Conservation (phyloP, 1,284 basidiomycete genomes). For the Neolentinus lepideus region DNA sequence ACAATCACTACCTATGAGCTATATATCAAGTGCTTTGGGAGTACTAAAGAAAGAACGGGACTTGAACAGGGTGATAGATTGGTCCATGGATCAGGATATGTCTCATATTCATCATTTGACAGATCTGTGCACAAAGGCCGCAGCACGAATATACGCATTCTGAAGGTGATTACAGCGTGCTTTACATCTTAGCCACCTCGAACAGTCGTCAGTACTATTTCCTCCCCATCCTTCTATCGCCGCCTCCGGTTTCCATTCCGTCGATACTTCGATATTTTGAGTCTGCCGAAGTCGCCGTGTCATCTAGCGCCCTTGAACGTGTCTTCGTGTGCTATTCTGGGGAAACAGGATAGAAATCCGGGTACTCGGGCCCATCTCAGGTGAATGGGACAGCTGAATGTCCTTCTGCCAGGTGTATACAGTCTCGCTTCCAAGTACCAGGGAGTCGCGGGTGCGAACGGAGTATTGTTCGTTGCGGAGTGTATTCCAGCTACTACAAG, state of each 20-base stretch:
- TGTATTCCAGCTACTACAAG: neutral
- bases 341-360: neutral
- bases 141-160: too few species aligned
- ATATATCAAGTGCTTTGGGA: too few species aligned
- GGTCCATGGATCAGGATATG: too few species aligned
- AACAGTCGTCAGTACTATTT: neutral
- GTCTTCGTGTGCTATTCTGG: neutral
- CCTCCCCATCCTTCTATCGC: neutral
- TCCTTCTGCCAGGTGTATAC: neutral
- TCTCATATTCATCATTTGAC: too few species aligned
- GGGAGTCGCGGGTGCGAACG: neutral
- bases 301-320: neutral
- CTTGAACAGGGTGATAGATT: too few species aligned
- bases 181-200: neutral
- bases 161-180: too few species aligned
- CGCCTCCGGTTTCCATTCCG: neutral
- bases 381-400: neutral
- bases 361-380: neutral
- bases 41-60: too few species aligned
- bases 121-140: too few species aligned
- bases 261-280: neutral
- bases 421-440: neutral
- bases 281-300: neutral
- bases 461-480: neutral
- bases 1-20: too few species aligned